A percentile compares a stretch with the other conserved stretches of the same genome.
phyloP scores from a whole-genome alignment of 805 yeast species.

The Brettanomyces sp. region DNA sequence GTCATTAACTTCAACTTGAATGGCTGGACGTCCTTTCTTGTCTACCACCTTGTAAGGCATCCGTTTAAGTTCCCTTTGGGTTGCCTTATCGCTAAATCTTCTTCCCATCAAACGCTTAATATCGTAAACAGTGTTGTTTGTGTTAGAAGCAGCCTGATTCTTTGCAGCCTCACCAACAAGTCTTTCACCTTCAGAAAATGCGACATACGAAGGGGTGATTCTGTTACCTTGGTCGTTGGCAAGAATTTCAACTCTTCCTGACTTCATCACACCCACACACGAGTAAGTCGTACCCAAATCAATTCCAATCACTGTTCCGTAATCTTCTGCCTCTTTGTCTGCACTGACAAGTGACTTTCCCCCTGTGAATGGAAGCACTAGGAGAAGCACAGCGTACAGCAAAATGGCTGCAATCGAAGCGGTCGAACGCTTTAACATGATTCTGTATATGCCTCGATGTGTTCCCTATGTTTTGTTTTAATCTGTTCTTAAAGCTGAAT shows the following conservation, averaged over 20 bases:
- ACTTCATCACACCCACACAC: constrained; percentile 73
- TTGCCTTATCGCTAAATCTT: constrained; percentile 71
- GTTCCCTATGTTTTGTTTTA: too few species aligned
- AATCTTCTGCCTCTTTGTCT: constrained; percentile 20
- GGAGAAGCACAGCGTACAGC: constrained; percentile 20
- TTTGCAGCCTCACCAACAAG: constrained; percentile 96
- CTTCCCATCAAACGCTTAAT: constrained; percentile 92
- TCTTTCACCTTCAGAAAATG: constrained; percentile 92
- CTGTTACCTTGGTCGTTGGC: constrained; percentile 99
- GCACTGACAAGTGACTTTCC: constrained; percentile 15
- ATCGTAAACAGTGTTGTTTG: constrained; percentile 85
- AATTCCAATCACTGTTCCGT: constrained; percentile 65
- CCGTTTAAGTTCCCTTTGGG: constrained; percentile 72
- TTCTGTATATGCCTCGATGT: too few species aligned
- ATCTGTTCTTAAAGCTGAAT: too few species aligned
- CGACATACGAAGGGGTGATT: constrained; percentile 95
- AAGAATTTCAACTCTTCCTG: constrained; percentile 73
- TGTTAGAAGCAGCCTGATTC: constrained; percentile 98
- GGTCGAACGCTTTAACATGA: background rate
- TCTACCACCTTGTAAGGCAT: constrained; percentile 79
- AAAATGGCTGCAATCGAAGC: constrained; percentile 16
- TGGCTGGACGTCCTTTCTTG: constrained; percentile 77
- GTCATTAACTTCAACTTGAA: constrained; percentile 82
- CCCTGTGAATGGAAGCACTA: constrained; percentile 17
- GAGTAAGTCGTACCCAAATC: constrained; percentile 98